Evolutionary conservation across 176 grass and related monocot species (phyloP).

Genomic region (Aegilops bicornis): DNA sequence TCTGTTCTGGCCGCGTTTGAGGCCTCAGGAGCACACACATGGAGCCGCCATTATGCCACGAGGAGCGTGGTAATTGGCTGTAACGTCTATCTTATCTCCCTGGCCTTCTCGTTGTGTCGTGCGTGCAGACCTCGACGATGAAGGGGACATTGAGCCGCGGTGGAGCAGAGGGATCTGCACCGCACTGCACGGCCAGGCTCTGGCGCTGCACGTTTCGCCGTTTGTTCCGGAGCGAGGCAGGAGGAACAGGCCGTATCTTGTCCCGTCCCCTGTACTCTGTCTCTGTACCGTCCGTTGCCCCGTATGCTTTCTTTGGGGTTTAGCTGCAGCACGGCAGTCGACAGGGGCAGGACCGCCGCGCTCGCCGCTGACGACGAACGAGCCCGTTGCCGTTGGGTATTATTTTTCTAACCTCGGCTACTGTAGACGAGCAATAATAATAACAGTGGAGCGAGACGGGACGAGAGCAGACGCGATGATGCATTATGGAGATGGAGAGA

Average conservation of each 20-base stretch:
- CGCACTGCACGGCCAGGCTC: constrained; percentile 1
- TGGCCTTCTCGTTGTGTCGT: background rate
- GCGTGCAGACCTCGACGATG: background rate
- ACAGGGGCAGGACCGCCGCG: constrained; percentile 3
- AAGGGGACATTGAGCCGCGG: background rate
- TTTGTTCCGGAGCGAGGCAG: constrained; percentile 36
- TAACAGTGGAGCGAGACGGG: background rate
- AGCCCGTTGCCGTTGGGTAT: constrained; percentile 7
- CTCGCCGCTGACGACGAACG: background rate
- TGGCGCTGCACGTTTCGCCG: constrained; percentile 29
- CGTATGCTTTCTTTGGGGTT: constrained; percentile 13
- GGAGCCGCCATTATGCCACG: background rate
- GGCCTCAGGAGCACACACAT: background rate
- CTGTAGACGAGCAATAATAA: background rate
- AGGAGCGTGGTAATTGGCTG: background rate
- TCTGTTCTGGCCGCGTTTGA: background rate
- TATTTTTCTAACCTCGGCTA: constrained; percentile 1
- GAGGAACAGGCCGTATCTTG: constrained; percentile 21
- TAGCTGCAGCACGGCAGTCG: constrained; percentile 11
- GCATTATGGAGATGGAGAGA: constrained; percentile 14
- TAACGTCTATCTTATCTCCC: background rate
- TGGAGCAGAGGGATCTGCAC: constrained; percentile 4
- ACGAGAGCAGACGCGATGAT: background rate
- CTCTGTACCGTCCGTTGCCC: constrained; percentile 15
- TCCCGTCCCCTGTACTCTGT: constrained; percentile 23